Conservation (phyloP, 2,329 filamentous ascomycete species). For the Aspergillus ibericus region DNA sequence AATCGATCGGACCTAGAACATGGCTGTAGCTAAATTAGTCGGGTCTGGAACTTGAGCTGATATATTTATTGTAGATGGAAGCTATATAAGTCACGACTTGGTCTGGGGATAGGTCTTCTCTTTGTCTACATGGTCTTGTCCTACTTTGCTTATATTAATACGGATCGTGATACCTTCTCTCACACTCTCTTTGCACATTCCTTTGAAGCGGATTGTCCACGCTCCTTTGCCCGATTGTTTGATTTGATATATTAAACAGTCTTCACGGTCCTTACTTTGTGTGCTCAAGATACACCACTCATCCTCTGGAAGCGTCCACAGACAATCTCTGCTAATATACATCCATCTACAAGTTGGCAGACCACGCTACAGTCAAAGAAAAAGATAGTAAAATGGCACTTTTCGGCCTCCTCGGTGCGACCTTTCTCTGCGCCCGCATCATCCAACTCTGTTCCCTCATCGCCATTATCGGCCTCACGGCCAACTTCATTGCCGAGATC, state of each 20-base stretch:
- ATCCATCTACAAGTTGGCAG: background rate
- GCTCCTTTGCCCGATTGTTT: conserved; percentile 4
- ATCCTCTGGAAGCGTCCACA: background rate
- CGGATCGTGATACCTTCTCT: background rate
- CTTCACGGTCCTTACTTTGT: background rate
- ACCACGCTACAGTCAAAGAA: background rate
- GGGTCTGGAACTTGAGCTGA: background rate
- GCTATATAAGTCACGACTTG: too few species aligned
- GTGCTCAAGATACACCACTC: background rate
- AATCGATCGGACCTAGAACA: background rate
- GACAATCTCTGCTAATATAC: background rate
- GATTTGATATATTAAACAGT: background rate
- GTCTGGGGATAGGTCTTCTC: background rate
- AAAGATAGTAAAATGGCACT: conserved; percentile 23
- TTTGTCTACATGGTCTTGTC: background rate
- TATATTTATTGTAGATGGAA: background rate
- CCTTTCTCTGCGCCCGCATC: conserved; percentile 71
- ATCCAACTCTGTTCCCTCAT: conserved; percentile 72
- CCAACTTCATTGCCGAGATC: conserved; percentile 80
- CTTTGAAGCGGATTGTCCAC: background rate
- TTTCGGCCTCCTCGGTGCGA: conserved; percentile 73
- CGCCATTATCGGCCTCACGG: conserved; percentile 73
- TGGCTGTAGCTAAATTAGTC: background rate
- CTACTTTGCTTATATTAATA: background rate
- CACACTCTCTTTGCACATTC: background rate